These are phyloP conservation scores for Tulasnella sp. DNA, from an alignment of 768 basidiomycete species.

Conservation along the genomic window DNA sequence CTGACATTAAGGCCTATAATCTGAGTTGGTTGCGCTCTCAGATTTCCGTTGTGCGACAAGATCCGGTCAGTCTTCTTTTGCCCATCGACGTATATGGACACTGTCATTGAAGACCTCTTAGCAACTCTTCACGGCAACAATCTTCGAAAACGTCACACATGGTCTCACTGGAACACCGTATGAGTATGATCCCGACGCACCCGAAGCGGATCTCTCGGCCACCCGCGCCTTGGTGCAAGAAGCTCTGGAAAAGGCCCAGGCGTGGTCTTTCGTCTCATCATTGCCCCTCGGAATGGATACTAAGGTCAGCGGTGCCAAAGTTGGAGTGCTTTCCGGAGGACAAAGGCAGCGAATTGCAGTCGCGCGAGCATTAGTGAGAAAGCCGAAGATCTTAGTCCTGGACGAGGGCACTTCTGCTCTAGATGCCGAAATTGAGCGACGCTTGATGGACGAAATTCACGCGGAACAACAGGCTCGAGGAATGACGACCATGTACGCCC, in stretches of 20 bases:
- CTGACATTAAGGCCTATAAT: constrained; percentile 37
- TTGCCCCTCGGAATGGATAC: constrained; percentile 43
- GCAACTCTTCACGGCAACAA: constrained; percentile 41
- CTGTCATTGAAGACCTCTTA: not conserved
- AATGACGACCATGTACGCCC: constrained; percentile 37
- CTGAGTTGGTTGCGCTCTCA: constrained; percentile 40
- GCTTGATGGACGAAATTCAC: constrained; percentile 31
- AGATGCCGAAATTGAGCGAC: constrained; percentile 32
- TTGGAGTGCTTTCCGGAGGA: constrained; percentile 44
- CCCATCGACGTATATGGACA: not conserved
- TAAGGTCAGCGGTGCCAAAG: constrained; percentile 40
- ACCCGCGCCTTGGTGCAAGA: constrained; percentile 36
- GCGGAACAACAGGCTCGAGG: constrained; percentile 33
- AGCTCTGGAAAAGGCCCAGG: constrained; percentile 42
- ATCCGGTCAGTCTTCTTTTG: constrained; percentile 5
- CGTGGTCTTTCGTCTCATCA: constrained; percentile 43
- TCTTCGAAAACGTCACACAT: constrained; percentile 44
- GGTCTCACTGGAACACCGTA: constrained; percentile 43
- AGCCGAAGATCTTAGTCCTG: constrained; percentile 34
- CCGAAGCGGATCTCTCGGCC: not conserved
- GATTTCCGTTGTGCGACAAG: constrained; percentile 39
- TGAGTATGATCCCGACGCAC: constrained; percentile 40
- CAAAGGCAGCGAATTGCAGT: constrained; percentile 39
- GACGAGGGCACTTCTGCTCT: constrained; percentile 38
- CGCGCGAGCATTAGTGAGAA: constrained; percentile 37